Base-by-base conservation (phyloP, 352 stramenopile genomes). In the Stephanocyclus meneghinianus region DNA sequence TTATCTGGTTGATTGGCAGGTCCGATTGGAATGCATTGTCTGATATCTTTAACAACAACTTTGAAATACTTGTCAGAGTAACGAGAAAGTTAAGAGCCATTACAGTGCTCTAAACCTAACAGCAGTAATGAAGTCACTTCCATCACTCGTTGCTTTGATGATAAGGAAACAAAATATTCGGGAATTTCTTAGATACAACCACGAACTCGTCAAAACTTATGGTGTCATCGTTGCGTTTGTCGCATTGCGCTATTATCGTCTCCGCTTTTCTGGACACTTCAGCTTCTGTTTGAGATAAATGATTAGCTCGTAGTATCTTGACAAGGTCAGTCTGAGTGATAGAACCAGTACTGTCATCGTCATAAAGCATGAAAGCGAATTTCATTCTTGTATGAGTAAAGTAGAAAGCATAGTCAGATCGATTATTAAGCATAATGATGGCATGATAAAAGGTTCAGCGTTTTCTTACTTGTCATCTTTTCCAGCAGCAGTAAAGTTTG, bases 131-230 rank as follows among this genome's bases (percentile, higher is more conserved):
- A 40, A 40, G 7, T 40, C 35, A 40, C 45, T 53, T 59, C 21
- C 15, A 44, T 57, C 61, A 57, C 10, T n/a, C 61, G 40, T 56
- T 57, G 13, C 26, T 51, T 53, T 63, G 47, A 26, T 79, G 72
- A 32, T 57, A 10, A 16, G 94, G 94, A 87, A 96, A 97, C 26
- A 98, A 85, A 84, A 98, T 97, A 80, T 98, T 98, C 13, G 96
- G 95, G 78, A 98, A 98, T 80, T 97, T 98, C 84, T 98, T 98
- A 85, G 89, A 96, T 62, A 98, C 95, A 69, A 98, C 85, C 30
- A 96, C 93, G 81, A 98, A 98, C 84, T 98, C 96, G 74, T 98
- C 96, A 81, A 99, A 98, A 16, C 94, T 98, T 75, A 99, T 97
- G 57, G 98, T 94, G 29, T 96, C 95, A 87, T 98, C 96, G 74